These are phyloP conservation scores for Lumnitzera racemosa DNA, from an alignment of 345 rosid genomes.

Conservation along the genomic window DNA sequence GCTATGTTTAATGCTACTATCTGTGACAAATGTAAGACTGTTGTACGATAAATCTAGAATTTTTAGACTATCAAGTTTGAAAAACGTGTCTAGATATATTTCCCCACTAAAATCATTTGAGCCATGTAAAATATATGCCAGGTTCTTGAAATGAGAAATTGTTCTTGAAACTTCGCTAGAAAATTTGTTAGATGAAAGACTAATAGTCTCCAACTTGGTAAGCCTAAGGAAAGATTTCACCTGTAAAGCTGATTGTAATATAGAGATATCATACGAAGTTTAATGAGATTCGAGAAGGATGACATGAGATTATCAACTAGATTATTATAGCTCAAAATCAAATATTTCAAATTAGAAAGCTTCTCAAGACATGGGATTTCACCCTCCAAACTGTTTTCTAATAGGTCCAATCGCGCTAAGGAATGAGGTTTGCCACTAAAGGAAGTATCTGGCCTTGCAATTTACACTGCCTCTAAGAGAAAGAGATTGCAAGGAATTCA, in stretches of 20 bases:
- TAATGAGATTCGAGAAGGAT: not conserved
- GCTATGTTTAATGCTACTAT: not conserved
- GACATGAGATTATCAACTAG: no score
- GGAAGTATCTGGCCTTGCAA: not conserved
- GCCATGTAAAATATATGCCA: not conserved
- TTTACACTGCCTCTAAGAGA: not conserved
- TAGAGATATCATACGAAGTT: not conserved
- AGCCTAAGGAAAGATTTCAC: not conserved
- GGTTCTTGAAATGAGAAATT: not conserved
- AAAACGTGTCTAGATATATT: not conserved
- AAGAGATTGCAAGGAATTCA: not conserved
- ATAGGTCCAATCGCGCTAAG: no score
- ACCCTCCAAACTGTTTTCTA: no score
- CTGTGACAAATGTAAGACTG: not conserved
- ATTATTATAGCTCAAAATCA: no score
- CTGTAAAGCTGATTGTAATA: not conserved
- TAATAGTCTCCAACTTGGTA: not conserved
- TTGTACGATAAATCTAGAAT: not conserved
- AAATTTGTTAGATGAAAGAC: conserved; percentile 5
- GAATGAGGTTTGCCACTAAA: not conserved
- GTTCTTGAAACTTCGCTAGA: conserved; percentile 2
- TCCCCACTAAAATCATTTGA: conserved; percentile 3
- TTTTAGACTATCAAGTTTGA: not conserved
- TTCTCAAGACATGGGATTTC: no score
- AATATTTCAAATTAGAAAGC: no score